phyloP scores from a whole-genome alignment of 2,329 filamentous ascomycete genomes.

The Macroventuria anomochaeta region DNA sequence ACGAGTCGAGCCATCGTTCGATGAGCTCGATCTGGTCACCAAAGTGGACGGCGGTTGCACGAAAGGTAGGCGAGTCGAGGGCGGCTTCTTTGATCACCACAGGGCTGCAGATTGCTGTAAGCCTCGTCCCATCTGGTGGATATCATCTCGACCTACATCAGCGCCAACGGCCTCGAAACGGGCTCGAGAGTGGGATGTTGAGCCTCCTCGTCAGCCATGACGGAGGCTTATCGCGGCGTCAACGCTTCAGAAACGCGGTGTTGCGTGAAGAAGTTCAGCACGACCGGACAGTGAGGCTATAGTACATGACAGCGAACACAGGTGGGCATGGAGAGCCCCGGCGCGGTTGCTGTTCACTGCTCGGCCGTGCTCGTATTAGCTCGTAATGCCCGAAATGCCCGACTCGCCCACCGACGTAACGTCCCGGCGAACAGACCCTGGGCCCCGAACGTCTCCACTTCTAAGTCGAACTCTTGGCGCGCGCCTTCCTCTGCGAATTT shows the following conservation, averaged over 20 bases:
- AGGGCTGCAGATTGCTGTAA: slow-evolving; percentile 68
- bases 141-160: slow-evolving; percentile 46
- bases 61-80: slow-evolving; percentile 95
- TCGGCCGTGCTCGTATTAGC: slow-evolving; percentile 18
- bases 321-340: slow-evolving; percentile 14
- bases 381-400: slow-evolving; percentile 26
- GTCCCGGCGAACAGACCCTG: slow-evolving; percentile 18
- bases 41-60: slow-evolving; percentile 84
- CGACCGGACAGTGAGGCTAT: slow-evolving; percentile 28
- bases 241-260: slow-evolving; percentile 3
- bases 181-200: slow-evolving; percentile 45
- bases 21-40: slow-evolving; percentile 88
- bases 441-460: slow-evolving; percentile 14
- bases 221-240: not conserved
- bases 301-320: slow-evolving; percentile 21
- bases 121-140: not conserved
- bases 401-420: slow-evolving; percentile 24
- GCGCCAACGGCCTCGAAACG: slow-evolving; percentile 49
- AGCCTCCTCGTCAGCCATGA: slow-evolving; percentile 47
- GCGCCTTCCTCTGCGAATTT: slow-evolving; percentile 27
- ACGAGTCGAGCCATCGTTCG: slow-evolving; percentile 87
- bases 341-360: slow-evolving; percentile 16
- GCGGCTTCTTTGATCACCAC: slow-evolving; percentile 93
- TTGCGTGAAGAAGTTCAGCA: slow-evolving; percentile 14
- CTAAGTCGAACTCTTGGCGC: slow-evolving; percentile 27